These are phyloP conservation scores for Camelina neglecta DNA, from an alignment of 345 rosid genomes.

Conservation along the genomic window DNA sequence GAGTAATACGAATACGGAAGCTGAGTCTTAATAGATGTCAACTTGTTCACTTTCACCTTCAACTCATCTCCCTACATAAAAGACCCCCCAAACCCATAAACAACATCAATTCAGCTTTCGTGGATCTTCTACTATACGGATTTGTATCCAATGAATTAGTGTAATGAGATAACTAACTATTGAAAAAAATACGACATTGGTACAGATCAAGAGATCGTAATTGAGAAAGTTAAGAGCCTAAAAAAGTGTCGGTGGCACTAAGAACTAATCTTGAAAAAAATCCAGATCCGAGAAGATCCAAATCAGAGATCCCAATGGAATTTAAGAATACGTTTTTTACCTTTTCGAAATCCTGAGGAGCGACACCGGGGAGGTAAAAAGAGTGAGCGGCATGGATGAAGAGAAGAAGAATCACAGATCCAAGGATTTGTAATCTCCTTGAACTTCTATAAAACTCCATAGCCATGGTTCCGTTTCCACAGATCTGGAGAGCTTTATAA, in stretches of 20 bases:
- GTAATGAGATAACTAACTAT: too few relatives aligned
- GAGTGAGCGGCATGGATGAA: constrained; percentile 60
- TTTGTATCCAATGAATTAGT: not conserved
- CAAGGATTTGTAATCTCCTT: constrained; percentile 1
- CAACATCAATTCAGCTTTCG: not conserved
- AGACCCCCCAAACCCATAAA: not conserved
- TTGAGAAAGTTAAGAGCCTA: not conserved
- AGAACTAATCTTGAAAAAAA: not conserved
- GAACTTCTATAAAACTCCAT: constrained; percentile 28
- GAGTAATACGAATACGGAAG: constrained; percentile 90
- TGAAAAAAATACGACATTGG: constrained; percentile 13
- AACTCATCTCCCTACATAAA: constrained; percentile 67
- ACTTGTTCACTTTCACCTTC: constrained; percentile 88
- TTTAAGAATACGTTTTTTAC: constrained; percentile 35
- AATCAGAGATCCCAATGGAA: constrained; percentile 36
- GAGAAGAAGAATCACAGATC: constrained; percentile 46
- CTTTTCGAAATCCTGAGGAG: constrained; percentile 87
- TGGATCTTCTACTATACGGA: not conserved
- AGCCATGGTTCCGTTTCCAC: constrained; percentile 26
- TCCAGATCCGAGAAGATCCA: constrained; percentile 33
- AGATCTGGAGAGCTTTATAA: constrained; percentile 34
- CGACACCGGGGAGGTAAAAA: constrained; percentile 98
- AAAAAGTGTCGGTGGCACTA: constrained; percentile 26
- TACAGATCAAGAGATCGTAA: constrained; percentile 9
- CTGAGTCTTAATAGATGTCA: constrained; percentile 91